Base-by-base conservation (phyloP, 805 yeast species). In the Yarrowia phangngaensis region DNA sequence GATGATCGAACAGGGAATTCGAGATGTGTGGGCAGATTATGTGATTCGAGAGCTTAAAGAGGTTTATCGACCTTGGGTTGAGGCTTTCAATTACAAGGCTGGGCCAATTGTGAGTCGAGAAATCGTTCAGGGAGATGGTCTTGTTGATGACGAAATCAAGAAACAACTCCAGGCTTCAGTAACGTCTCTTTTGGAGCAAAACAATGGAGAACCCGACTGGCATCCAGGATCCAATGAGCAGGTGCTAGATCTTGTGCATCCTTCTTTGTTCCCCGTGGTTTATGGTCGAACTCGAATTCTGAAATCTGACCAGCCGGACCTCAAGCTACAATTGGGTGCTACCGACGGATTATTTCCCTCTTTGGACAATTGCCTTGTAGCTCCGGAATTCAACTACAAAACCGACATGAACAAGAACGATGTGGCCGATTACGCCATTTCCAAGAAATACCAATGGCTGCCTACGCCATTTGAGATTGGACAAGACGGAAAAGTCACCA, bases 221-320 rank as follows among this genome's bases (percentile, higher is more conserved):
- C 72, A 68, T 51, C 72, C 72, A 8, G 62, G 61, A 4, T 60
- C 70, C 8, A 55, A 68, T 33, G 56, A 66, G 12, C 63, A 65
- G 54, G 72, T 69, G 3, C 53, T 67, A 15, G 69, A 69, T 52
- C 58, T 70, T 15, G 71, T 65, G 12, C 73, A 70, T 48, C 73
- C 74, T 17, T 68, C 72, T 13, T 58, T 70, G 31, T 70, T 58
- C 34, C 69, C 70, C 6, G 53, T 63, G 22, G 63, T 55, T 28
- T 68, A 67, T 46, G 68, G 62, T 0, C 16, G 23, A n/a, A 41
- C 48, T 1, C 26, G 34, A 3, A 16, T 41, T 28, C 35, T 41
- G 11, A 15, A 41, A 23, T 6, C 19, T 2, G 35, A 12, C 8
- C 15, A 34, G 27, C 28, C 50, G 6, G 48, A 51, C 9, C 15